Evolutionary conservation across 2,329 filamentous ascomycete species (phyloP).

Genomic region (Phialophora chinensis): DNA sequence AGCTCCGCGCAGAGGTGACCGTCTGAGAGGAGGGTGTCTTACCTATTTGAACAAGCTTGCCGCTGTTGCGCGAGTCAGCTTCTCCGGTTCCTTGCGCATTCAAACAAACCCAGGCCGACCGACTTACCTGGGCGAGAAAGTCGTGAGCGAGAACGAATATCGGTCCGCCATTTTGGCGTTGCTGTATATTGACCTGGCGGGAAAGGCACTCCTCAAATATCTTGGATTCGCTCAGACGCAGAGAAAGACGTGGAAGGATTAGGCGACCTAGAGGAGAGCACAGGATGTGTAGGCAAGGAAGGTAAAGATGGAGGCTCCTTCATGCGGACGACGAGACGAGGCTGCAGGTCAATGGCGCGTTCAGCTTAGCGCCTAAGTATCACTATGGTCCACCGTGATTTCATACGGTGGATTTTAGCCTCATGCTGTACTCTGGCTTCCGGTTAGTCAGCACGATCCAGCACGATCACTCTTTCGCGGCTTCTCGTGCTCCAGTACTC

Average conservation of each 20-base stretch:
- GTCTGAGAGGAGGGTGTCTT: constrained; percentile 41
- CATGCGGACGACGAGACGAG: constrained; percentile 18
- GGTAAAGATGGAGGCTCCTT: not conserved
- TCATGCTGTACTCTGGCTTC: not conserved
- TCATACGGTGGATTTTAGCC: not conserved
- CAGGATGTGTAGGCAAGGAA: not conserved
- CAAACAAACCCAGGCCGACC: constrained; percentile 34
- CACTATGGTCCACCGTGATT: not conserved
- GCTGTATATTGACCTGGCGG: not conserved
- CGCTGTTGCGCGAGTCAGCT: constrained; percentile 66
- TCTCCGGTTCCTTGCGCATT: constrained; percentile 29
- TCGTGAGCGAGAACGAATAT: constrained; percentile 99
- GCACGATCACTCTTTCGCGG: no score
- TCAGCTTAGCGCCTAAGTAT: not conserved
- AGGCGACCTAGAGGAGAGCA: not conserved
- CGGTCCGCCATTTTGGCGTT: constrained; percentile 79
- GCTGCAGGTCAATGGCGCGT: constrained; percentile 28
- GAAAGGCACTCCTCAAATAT: not conserved
- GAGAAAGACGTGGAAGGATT: not conserved
- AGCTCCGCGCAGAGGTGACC: constrained; percentile 24
- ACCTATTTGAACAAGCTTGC: constrained; percentile 99
- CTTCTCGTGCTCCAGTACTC: no score
- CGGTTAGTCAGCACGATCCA: not conserved
- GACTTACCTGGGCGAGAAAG: constrained; percentile 96
- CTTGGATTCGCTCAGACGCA: not conserved